phyloP scores from a whole-genome alignment of 75 land plant species.

The Ceratopteris richardii region DNA sequence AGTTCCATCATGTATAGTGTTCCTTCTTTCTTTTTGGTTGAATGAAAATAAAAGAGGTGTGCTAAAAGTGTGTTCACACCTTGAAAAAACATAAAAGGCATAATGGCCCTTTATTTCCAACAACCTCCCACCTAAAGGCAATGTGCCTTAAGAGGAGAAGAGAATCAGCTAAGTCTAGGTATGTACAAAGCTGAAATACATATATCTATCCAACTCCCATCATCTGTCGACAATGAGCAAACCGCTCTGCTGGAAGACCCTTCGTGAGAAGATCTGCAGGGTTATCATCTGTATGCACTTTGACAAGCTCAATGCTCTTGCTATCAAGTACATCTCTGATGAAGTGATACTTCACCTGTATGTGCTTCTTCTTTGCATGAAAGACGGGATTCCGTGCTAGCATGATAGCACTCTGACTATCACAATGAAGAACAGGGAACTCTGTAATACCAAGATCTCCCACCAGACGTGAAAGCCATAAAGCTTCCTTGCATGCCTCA shows the following conservation, averaged over 20 bases:
- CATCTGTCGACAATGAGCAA: background rate
- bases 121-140: background rate
- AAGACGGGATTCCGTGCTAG: too few relatives aligned
- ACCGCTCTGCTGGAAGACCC: background rate
- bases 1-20: too few relatives aligned
- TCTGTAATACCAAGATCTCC: background rate
- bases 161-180: background rate
- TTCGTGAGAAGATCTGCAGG: background rate
- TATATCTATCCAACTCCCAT: constrained; percentile 1
- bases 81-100: too few relatives aligned
- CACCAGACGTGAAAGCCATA: background rate
- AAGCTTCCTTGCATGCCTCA: constrained; percentile 1
- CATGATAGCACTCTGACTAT: background rate
- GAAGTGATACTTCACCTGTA: too few relatives aligned
- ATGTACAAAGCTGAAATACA: background rate
- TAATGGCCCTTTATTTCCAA: too few relatives aligned
- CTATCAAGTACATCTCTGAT: background rate
- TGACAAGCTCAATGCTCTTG: constrained; percentile 2
- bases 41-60: too few relatives aligned
- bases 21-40: too few relatives aligned
- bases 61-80: too few relatives aligned
- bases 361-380: too few relatives aligned
- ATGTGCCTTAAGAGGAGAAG: background rate
- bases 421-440: too few relatives aligned
- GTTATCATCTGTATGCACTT: background rate